Conservation (phyloP, 495 filamentous ascomycete genomes). For the Aspergillus sclerotiicarbonarius region DNA sequence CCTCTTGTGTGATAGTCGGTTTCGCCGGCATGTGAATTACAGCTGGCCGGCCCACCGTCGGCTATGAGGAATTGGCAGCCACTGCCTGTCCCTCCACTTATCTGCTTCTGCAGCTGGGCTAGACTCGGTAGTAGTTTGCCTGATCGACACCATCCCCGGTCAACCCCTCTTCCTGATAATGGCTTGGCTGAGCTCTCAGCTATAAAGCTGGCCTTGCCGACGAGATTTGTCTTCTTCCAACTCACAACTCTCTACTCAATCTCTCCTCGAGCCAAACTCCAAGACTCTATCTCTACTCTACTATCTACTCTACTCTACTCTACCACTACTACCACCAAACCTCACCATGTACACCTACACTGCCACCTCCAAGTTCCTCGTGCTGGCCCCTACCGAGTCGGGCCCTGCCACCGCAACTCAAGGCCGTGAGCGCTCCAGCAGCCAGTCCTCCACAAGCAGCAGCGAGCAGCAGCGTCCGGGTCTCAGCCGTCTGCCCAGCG, state of each 20-base stretch:
- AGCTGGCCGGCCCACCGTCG: constrained; percentile 21
- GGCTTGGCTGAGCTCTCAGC: constrained; percentile 16
- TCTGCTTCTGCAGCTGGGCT: constrained; percentile 21
- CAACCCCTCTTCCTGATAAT: constrained; percentile 3
- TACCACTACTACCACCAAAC: constrained; percentile 7
- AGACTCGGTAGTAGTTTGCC: constrained; percentile 23
- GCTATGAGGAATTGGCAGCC: constrained; percentile 18
- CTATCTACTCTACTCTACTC: constrained; percentile 7
- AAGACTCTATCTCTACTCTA: constrained; percentile 9
- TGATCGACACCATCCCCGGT: constrained; percentile 29
- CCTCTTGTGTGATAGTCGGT: constrained; percentile 14
- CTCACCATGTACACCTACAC: constrained; percentile 40
- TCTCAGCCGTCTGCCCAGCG: constrained; percentile 8
- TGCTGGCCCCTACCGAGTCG: constrained; percentile 39
- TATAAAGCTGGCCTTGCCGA: constrained; percentile 20
- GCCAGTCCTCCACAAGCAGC: constrained; percentile 20
- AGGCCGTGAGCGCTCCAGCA: constrained; percentile 21
- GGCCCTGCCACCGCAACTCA: constrained; percentile 25
- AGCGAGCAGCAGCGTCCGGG: not conserved
- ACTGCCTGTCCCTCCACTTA: constrained; percentile 22
- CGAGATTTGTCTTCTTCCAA: constrained; percentile 3
- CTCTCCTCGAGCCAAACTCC: constrained; percentile 7
- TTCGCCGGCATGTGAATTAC: constrained; percentile 25
- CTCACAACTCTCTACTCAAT: not conserved
- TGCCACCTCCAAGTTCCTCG: constrained; percentile 37